Evolutionary conservation across 371 early-diverging fungal genomes (phyloP), one percentile per base, ranked within the genome.

Genomic region (Rhizomucor pusillus): DNA sequence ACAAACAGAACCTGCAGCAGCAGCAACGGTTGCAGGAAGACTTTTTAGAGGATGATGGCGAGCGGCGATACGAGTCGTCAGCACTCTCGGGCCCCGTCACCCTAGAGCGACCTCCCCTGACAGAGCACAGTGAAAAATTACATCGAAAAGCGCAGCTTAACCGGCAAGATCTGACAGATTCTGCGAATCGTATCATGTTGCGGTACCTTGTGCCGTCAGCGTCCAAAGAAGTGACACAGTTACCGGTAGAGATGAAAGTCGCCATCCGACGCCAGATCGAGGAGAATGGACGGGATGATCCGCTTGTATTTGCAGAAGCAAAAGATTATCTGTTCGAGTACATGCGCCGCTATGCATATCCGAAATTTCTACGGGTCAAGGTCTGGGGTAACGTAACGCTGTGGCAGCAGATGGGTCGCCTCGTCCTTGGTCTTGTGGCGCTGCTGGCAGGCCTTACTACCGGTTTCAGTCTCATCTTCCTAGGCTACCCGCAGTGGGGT

Each of bases 371-470:
- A 13, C 57, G 75, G 35, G 59, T 82, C 14, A 79, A 84, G 29
- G 81, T 80, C 0, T 82, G 77, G 63, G 80, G 82, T 3, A 87
- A 87, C 52, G 63, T 85, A 35, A 79, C 75, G 1, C 58, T 73
- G 18, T 60, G 67, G 49, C 84, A 87, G 23, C 79, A 81, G 24
- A 39, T 82, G 40, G 58, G 76, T 25, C 64, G 87, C 20, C 52
- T 79, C 13, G 77, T 76, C 1, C 1, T 82, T 20, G 87, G 87
- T 6, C 54, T 85, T 13, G 59, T 80, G 0, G 62, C 66, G n/a
- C 57, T 87, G 23, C 66, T 87, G 50, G 57, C 75, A 18, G 85
- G 82, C 3, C 75, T 87, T 34, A 62, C 82, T 1, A 63, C 74
- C 0, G 75, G 73, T 16, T 53, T 87, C 24, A 65, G 73, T 51